phyloP scores from a whole-genome alignment of 2,329 filamentous ascomycete genomes.

The Sclerotinia sclerotiorum region DNA sequence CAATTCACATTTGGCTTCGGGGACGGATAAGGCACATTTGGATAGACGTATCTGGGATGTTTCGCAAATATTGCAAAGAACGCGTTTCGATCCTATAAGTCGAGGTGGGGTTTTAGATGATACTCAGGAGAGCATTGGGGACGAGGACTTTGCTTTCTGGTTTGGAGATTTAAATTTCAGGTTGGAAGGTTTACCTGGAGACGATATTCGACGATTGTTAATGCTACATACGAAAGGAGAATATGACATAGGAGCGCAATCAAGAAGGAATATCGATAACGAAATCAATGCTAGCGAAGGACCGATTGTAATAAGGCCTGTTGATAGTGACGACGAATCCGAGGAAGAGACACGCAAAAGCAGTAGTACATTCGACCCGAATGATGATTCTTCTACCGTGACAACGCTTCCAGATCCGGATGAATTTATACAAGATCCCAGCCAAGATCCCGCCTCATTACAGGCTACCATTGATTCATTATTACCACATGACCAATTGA shows the following conservation, averaged over 20 bases:
- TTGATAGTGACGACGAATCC: constrained; percentile 50
- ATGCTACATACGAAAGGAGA: constrained; percentile 79
- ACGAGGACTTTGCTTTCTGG: constrained; percentile 95
- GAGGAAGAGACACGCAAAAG: constrained; percentile 37
- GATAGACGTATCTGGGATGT: constrained; percentile 88
- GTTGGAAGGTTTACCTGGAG: constrained; percentile 80
- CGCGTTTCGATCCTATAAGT: constrained; percentile 73
- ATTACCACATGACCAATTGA: constrained; percentile 85
- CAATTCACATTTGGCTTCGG: constrained; percentile 88
- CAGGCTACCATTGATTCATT: constrained; percentile 86
- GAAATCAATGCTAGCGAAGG: constrained; percentile 48
- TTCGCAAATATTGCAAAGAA: constrained; percentile 71
- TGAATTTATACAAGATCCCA: constrained; percentile 65
- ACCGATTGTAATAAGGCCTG: constrained; percentile 48
- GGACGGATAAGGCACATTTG: constrained; percentile 71
- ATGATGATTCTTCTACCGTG: constrained; percentile 41
- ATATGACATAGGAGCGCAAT: constrained; percentile 58
- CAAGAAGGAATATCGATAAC: constrained; percentile 37
- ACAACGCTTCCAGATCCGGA: constrained; percentile 58
- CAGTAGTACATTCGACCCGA: constrained; percentile 37
- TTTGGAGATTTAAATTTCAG: constrained; percentile 96
- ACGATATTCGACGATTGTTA: constrained; percentile 83
- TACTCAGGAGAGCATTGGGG: constrained; percentile 71
- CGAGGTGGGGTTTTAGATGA: constrained; percentile 64
- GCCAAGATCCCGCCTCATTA: constrained; percentile 79